These are phyloP conservation scores for Sporisorium sorghi DNA, from an alignment of 1,284 basidiomycete species.

Conservation along the genomic window DNA sequence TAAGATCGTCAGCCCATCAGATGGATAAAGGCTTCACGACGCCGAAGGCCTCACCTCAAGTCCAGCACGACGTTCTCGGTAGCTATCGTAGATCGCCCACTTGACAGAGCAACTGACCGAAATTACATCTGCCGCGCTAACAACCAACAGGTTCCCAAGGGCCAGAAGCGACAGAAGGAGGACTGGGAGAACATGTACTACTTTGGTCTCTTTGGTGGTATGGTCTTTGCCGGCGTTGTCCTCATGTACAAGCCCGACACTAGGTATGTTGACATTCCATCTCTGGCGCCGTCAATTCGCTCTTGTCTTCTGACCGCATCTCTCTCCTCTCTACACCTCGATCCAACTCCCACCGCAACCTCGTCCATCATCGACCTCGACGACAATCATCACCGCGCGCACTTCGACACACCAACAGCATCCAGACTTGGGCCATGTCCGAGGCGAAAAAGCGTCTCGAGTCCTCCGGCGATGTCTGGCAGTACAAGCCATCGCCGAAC, in stretches of 20 bases:
- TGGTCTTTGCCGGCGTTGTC: slow-evolving; percentile 81
- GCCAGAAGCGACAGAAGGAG: slow-evolving; percentile 85
- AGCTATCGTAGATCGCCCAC: neutral
- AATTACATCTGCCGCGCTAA: neutral
- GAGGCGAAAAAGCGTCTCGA: slow-evolving; percentile 68
- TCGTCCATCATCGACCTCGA: neutral
- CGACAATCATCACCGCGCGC: neutral
- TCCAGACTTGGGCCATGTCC: slow-evolving; percentile 64
- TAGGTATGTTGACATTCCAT: slow-evolving; percentile 76
- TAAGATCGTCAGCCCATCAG: slow-evolving; percentile 17
- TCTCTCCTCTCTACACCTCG: neutral
- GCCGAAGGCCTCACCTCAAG: neutral
- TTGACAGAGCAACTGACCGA: neutral
- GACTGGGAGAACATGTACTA: slow-evolving; percentile 76
- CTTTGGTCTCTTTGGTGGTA: slow-evolving; percentile 81
- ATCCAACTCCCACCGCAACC: neutral
- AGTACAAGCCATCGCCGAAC: slow-evolving; percentile 68
- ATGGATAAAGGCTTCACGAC: neutral
- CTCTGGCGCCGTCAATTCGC: neutral
- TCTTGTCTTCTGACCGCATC: neutral
- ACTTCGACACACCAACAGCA: slow-evolving; percentile 40
- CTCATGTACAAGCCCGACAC: slow-evolving; percentile 96
- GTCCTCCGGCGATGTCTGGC: slow-evolving; percentile 60
- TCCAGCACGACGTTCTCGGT: neutral
- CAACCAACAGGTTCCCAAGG: slow-evolving; percentile 72